Base-by-base conservation (phyloP, 208 protist species). In the Acanthamoeba culbertsoni region DNA sequence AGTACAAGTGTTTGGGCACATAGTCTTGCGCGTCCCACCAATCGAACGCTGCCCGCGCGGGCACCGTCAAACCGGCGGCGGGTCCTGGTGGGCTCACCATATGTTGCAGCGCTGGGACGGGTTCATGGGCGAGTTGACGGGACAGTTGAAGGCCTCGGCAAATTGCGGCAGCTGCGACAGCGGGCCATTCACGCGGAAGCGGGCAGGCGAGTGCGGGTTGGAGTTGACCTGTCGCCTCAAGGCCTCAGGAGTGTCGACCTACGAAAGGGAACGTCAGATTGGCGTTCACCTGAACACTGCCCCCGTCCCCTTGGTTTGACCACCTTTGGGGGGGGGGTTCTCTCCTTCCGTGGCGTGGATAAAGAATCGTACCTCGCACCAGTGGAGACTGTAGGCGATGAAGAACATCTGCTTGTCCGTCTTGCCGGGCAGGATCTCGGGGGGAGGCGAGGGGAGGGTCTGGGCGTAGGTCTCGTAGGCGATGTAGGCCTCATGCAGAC, bases 401-500 rank as follows among this genome's bases (percentile, higher is more conserved):
- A 92, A 92, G 86, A 92, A 92, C 57, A 92, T 46, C 86, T 92
- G 53, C 18, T 40, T 37, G 59, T 35, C 63, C 20, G 53, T 53
- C 63, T 40, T 53, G 20, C 57, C 57, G 40, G 37, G 43, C 26
- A 92, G 46, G 57, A 62, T 68, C 86, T 35, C 18, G 59, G 63
- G 40, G 37, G 33, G 35, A 5, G 37, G 57, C 28, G 23, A 18
- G 28, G 53, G 43, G 26, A 92, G 59, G 31, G 23, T 33, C 57
- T 75, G 35, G 40, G 14, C 46, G 42, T 68, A 57, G 57, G 55
- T 92, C 62, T 75, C 8, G 57, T 53, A 92, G 35, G 86, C 86
- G 57, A 57, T 51, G 57, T 51, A 92, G 23, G 86, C 63, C 62
- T 92, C 43, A 12, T 92, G 37, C n/a, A 92, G n/a, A 12, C 86